These are phyloP conservation scores for Priceomyces carsonii DNA, from an alignment of 805 yeast species.

Conservation along the genomic window DNA sequence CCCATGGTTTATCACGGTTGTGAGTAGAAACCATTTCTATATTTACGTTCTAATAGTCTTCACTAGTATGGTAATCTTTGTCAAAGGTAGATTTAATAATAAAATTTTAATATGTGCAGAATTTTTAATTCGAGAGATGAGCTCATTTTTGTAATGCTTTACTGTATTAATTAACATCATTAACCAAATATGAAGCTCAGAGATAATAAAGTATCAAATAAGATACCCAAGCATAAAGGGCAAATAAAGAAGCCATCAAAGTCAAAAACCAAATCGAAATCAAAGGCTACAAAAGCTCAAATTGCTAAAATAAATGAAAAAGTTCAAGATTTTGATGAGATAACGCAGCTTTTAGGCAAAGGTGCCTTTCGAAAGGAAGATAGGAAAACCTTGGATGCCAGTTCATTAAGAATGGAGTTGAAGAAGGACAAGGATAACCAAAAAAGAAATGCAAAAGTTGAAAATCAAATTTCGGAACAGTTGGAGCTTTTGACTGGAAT, in stretches of 20 bases:
- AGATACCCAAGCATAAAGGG: no score
- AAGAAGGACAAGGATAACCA: slow-evolving; percentile 34
- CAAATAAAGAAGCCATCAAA: slow-evolving; percentile 10
- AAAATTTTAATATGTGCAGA: background rate
- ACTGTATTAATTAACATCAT: no score
- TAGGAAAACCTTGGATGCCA: slow-evolving; percentile 33
- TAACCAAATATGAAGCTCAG: no score
- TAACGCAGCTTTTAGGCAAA: slow-evolving; percentile 15
- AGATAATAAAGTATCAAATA: no score
- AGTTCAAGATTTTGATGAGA: slow-evolving; percentile 21
- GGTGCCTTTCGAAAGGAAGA: slow-evolving; percentile 17
- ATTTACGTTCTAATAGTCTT: background rate
- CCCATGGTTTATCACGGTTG: slow-evolving; percentile 97
- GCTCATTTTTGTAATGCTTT: no score
- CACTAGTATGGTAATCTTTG: background rate
- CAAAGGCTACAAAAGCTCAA: slow-evolving; percentile 32
- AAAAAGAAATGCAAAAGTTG: slow-evolving; percentile 30
- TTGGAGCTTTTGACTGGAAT: slow-evolving; percentile 50
- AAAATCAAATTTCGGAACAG: slow-evolving; percentile 46
- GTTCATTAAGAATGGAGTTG: slow-evolving; percentile 38
- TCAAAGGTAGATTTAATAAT: background rate
- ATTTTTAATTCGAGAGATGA: slow-evolving; percentile 2
- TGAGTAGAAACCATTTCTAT: slow-evolving; percentile 82
- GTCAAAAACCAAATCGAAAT: slow-evolving; percentile 15
- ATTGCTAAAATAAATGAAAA: slow-evolving; percentile 38